Base-by-base conservation (phyloP, 2,329 filamentous ascomycete genomes). In the Verticillium alfalfae region DNA sequence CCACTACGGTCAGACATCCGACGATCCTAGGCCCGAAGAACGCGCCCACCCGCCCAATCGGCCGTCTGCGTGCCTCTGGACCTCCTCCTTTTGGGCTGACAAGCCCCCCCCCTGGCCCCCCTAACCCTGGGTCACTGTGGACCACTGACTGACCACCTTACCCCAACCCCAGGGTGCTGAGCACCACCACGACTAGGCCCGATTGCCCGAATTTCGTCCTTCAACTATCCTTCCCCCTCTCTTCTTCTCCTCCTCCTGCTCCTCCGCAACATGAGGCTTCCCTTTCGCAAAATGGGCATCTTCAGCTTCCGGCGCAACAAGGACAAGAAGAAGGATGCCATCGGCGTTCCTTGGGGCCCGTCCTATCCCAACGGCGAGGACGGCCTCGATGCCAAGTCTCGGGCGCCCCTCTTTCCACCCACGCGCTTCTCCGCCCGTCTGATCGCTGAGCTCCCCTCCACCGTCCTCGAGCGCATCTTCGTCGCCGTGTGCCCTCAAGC, bases 401-500 rank as follows among this genome's bases (percentile, higher is more conserved):
- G 45, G 45, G 18, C 62, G 10, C 55, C 39, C 58, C 66, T 68
- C 31, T 75, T 72, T 63, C 73, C 73, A 61, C 77, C 79, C 9
- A 79, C 76, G 5, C 66, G 67, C 31, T 67, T 70, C 34, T 84
- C 82, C 7, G 75, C 79, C 15, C 69, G 69, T 15, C 65, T 76
- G 41, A 79, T 87, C 57, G 76, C 78, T 49, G 75, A 76, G 59
- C 82, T 97, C 12, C 89, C 92, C 10, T 76, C 82, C 34, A 77
- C 83, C n/a, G 81, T 96, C 36, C 82, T 97, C 62, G 82, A 86
- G 67, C 86, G 84, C 71, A 93, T 97, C 71, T 94, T 97, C 73
- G 77, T 83, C 68, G 87, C 87, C 67, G 88, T 97, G 61, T 97
- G 93, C 69, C 93, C 93, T 8, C 94, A 98, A 75, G 80, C 87